phyloP scores from a whole-genome alignment of 1,284 basidiomycete species.

The Rhodotorula sp. region DNA sequence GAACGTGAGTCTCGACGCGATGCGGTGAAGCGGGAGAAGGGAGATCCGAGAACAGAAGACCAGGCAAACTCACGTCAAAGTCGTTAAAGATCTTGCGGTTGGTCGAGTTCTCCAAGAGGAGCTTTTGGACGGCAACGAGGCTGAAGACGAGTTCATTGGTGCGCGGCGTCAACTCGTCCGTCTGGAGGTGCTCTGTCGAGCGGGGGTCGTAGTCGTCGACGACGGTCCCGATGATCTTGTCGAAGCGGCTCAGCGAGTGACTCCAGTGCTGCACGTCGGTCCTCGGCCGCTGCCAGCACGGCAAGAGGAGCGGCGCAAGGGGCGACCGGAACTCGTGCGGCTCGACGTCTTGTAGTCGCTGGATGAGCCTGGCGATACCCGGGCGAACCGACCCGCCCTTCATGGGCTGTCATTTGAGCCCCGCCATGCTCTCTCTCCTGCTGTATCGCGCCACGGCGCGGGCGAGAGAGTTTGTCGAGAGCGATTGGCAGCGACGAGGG shows the following conservation, averaged over 20 bases:
- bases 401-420: conserved; percentile 40
- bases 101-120: conserved; percentile 95
- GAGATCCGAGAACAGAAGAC: not conserved
- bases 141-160: conserved; percentile 75
- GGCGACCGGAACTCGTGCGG: conserved; percentile 34
- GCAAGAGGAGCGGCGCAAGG: conserved; percentile 22
- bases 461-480: not conserved
- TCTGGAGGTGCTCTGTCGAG: conserved; percentile 65
- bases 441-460: not conserved
- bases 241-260: conserved; percentile 91
- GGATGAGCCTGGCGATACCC: conserved; percentile 37
- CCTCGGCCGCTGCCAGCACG: conserved; percentile 84
- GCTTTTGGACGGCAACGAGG: conserved; percentile 80
- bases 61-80: conserved; percentile 75
- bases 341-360: conserved; percentile 14
- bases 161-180: conserved; percentile 70
- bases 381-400: conserved; percentile 28
- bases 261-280: conserved; percentile 98
- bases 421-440: conserved; percentile 10
- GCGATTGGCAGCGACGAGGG: not conserved
- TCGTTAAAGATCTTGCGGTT: conserved; percentile 95
- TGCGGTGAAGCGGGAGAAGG: not conserved
- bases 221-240: conserved; percentile 75
- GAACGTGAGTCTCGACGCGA: conserved; percentile 7
- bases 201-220: conserved; percentile 71